Base-by-base conservation (phyloP, 2,329 filamentous ascomycete genomes). In the Fusarium circinatum region DNA sequence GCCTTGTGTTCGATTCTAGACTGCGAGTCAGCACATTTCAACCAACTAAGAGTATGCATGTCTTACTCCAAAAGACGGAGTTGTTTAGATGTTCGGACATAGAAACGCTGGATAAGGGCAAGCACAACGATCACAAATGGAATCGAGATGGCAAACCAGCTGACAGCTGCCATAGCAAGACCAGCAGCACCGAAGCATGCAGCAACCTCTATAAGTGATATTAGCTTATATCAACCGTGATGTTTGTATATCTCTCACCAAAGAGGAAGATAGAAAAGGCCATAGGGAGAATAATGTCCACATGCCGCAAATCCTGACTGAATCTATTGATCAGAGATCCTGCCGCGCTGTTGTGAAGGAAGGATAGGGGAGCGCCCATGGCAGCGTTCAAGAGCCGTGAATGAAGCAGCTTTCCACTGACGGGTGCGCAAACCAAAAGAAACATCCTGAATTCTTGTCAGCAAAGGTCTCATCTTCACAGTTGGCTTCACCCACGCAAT, bases 21-120 rank as follows among this genome's bases (percentile, higher is more conserved):
- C 9, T n/a, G 5, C 4, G 14, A 8, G 11, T 68, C 12, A 68
- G 56, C 59, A 18, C 14, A 22, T 38, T 26, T n/a, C 13, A 41
- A 28, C 24, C 8, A 55, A 12, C 24, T 20, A 38, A 20, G 18
- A 6, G 4, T 26, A 20, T 14, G 15, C 24, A 5, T 20, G 14
- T 11, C 76, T 59, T 69, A 81, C 73, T 90, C 88, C 13, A 89
- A 79, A 34, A 88, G 83, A 56, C 88, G 84, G 12, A 89, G 78
- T 63, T 89, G 88, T 8, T 87, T 86, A 0, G 87, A 89, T 4
- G 88, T 89, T 11, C 85, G 82, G n/a, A 89, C 82, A 68, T 89
- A 89, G 70, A 86, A 84, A 47, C 84, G 84, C 64, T 89, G 87
- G 15, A 89, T 81, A 13, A 84, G 62, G 61, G 85, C 85, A 20